Evolutionary conservation across 345 rosid species (phyloP).

Genomic region (Angophora floribunda): DNA sequence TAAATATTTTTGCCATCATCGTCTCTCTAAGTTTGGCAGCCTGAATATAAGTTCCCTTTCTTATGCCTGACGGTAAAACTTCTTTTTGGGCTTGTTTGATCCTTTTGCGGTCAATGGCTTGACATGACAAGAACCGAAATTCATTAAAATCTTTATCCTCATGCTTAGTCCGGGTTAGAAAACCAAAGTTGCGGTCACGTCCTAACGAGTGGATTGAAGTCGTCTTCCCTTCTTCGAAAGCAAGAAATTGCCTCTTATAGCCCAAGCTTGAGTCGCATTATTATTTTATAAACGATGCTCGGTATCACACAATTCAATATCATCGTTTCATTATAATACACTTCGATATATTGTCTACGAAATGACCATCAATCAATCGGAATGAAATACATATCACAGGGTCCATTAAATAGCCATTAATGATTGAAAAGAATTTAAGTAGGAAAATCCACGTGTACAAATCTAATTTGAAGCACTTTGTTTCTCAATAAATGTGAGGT

Average conservation of each 20-base stretch:
- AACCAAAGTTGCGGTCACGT: neutral
- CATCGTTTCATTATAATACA: neutral
- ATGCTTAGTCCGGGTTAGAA: neutral
- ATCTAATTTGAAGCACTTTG: neutral
- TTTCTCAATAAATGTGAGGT: neutral
- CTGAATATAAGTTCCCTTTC: neutral
- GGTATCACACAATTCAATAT: neutral
- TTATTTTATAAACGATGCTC: neutral
- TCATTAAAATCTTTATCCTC: neutral
- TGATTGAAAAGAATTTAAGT: neutral
- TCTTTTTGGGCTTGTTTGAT: neutral
- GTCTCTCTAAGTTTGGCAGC: neutral
- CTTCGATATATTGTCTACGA: neutral
- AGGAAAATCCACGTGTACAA: neutral
- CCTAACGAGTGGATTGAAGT: neutral
- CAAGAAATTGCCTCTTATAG: neutral
- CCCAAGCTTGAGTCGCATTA: neutral
- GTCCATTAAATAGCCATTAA: neutral
- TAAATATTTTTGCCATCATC: neutral
- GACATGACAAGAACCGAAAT: neutral
- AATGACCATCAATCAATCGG: neutral
- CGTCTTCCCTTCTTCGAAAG: neutral
- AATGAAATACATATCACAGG: neutral
- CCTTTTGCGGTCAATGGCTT: neutral
- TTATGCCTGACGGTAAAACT: neutral